Percentiles rank a stretch among this genome's conserved stretches.
These are phyloP conservation scores for Solanum hybrid DNA, from an alignment of 305 asterid species.

Conservation along the genomic window DNA sequence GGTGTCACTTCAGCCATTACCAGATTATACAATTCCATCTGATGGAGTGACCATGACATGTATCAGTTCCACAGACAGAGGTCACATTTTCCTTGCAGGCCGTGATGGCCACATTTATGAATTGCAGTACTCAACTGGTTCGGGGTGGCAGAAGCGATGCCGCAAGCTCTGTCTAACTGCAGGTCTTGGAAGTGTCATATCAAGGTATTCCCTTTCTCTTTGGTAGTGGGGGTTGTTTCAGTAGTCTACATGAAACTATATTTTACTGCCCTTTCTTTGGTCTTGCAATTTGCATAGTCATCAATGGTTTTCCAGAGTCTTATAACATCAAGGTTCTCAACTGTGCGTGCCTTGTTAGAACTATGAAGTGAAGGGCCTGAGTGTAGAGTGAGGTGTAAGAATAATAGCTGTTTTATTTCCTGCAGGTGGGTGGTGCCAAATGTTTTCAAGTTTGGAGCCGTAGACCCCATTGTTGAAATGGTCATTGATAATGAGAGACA, in stretches of 20 bases:
- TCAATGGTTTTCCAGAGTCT: background rate
- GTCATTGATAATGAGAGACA: slow-evolving; percentile 90
- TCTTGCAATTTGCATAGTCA: background rate
- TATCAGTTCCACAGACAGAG: slow-evolving; percentile 76
- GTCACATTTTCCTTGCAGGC: slow-evolving; percentile 89
- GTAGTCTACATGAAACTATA: background rate
- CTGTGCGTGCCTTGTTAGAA: slow-evolving; percentile 4
- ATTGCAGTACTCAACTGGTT: slow-evolving; percentile 86
- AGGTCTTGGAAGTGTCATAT: slow-evolving; percentile 80
- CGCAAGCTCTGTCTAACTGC: slow-evolving; percentile 86
- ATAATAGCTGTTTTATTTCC: slow-evolving; percentile 9
- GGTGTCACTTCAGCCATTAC: slow-evolving; percentile 81
- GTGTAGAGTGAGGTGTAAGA: slow-evolving; percentile 7
- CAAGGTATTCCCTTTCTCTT: slow-evolving; percentile 42
- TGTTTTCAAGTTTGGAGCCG: slow-evolving; percentile 90
- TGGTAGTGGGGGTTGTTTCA: background rate
- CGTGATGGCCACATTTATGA: slow-evolving; percentile 96
- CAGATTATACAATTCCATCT: slow-evolving; percentile 84
- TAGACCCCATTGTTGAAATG: slow-evolving; percentile 92
- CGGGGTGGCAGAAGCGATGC: slow-evolving; percentile 92
- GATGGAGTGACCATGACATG: slow-evolving; percentile 99
- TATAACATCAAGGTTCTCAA: background rate
- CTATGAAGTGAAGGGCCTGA: slow-evolving; percentile 9
- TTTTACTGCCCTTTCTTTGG: background rate
- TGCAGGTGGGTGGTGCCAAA: slow-evolving; percentile 97